Percentiles rank a stretch among this genome's conserved stretches.
Conservation (phyloP, 2,329 filamentous ascomycete species). For the Nothophaeocryptopus gaeumannii region DNA sequence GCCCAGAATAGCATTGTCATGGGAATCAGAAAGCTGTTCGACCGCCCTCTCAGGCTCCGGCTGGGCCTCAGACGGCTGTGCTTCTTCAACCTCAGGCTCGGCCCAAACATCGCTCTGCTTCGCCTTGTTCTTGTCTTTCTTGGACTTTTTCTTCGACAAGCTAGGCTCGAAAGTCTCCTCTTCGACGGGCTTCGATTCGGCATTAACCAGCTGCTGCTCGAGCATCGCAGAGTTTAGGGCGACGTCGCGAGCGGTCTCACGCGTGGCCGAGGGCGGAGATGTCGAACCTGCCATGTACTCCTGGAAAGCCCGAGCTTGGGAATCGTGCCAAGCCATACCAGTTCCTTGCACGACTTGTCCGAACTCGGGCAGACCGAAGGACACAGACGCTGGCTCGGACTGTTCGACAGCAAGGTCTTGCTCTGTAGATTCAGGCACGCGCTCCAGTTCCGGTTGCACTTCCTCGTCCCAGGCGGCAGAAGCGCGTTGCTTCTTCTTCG, state of each 20-base stretch:
- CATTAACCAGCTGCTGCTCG: no score
- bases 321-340: slow-evolving; percentile 16
- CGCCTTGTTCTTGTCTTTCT: slow-evolving; percentile 23
- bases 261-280: no score
- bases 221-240: no score
- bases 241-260: no score
- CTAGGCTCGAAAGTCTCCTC: slow-evolving; percentile 1
- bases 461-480: slow-evolving; percentile 20
- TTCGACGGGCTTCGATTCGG: neutral
- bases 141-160: slow-evolving; percentile 29
- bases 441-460: neutral
- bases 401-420: neutral
- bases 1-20: neutral
- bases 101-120: slow-evolving; percentile 13
- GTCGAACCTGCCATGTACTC: slow-evolving; percentile 9
- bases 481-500: slow-evolving; percentile 25
- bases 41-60: neutral
- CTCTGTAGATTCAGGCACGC: no score
- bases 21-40: neutral
- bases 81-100: slow-evolving; percentile 8
- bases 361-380: slow-evolving; percentile 20
- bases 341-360: slow-evolving; percentile 13
- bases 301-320: slow-evolving; percentile 22
- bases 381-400: neutral
- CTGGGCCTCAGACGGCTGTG: neutral